phyloP scores from a whole-genome alignment of 371 early-diverging fungal species.

The Actinomortierella wolfii region DNA sequence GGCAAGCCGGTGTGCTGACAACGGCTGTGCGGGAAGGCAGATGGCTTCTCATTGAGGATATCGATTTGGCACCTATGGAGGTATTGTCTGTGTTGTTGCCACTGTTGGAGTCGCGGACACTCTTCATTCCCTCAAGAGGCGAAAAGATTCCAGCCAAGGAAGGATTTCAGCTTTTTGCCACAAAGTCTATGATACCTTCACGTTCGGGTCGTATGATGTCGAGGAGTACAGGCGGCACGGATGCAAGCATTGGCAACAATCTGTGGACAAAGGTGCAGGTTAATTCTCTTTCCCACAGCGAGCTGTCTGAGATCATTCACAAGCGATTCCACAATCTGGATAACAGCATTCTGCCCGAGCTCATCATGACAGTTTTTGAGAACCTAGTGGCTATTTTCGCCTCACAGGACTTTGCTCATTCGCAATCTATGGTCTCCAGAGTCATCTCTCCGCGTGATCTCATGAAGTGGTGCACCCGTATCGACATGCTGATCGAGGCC shows the following conservation, averaged over 20 bases:
- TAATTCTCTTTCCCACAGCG: conserved; percentile 64
- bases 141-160: conserved; percentile 90
- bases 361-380: conserved; percentile 69
- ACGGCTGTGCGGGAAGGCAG: conserved; percentile 94
- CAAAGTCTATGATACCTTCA: conserved; percentile 67
- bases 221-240: conserved; percentile 54
- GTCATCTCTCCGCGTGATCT: conserved; percentile 72
- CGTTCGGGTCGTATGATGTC: conserved; percentile 46
- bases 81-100: conserved; percentile 96
- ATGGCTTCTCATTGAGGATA: conserved; percentile 99
- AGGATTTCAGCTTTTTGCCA: conserved; percentile 97
- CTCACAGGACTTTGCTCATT: conserved; percentile 53
- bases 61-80: conserved; percentile 98
- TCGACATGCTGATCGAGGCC: conserved; percentile 48
- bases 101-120: conserved; percentile 89
- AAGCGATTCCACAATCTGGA: conserved; percentile 62
- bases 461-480: conserved; percentile 87
- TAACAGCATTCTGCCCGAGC: conserved; percentile 46
- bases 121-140: conserved; percentile 95
- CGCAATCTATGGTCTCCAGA: conserved; percentile 62
- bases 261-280: conserved; percentile 84
- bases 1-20: conserved; percentile 97
- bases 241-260: conserved; percentile 68
- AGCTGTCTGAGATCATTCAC: conserved; percentile 69
- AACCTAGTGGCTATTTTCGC: conserved; percentile 62